Evolutionary conservation across 2,329 filamentous ascomycete species (phyloP).

Genomic region (Aspergillus fumigatiaffinis): DNA sequence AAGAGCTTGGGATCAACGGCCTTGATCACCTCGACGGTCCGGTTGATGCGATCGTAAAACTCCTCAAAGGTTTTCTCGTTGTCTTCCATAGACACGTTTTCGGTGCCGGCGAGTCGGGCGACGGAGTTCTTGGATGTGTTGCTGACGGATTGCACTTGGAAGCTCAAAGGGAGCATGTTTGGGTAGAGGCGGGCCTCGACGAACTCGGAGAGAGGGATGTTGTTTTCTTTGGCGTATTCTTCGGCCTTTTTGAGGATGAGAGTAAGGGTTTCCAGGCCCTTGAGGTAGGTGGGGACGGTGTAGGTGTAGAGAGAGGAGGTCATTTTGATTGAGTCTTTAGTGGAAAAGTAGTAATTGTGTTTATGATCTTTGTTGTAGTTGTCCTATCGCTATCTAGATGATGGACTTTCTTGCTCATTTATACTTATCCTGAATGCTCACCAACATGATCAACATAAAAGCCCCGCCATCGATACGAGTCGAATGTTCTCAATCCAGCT

Average conservation of each 20-base stretch:
- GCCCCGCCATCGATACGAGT: not conserved
- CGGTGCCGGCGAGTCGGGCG: conserved; percentile 35
- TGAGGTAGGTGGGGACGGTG: conserved; percentile 42
- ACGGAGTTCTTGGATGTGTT: conserved; percentile 42
- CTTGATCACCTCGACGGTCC: conserved; percentile 47
- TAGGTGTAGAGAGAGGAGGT: conserved; percentile 26
- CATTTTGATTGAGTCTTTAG: not conserved
- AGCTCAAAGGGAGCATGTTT: conserved; percentile 50
- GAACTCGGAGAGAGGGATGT: conserved; percentile 33
- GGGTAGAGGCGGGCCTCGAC: conserved; percentile 42
- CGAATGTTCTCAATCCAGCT: not conserved
- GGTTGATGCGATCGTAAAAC: conserved; percentile 46
- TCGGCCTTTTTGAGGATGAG: conserved; percentile 45
- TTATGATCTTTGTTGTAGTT: not conserved
- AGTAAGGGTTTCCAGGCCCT: conserved; percentile 41
- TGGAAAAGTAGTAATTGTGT: not conserved
- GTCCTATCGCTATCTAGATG: not conserved
- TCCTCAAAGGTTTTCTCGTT: conserved; percentile 49
- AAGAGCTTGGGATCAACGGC: conserved; percentile 40
- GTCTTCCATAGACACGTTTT: conserved; percentile 34
- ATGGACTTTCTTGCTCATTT: not conserved
- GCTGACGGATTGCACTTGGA: conserved; percentile 46
- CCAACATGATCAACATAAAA: not conserved
- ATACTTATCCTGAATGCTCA: not conserved
- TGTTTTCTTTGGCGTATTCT: conserved; percentile 36